Evolutionary conservation across 1,284 basidiomycete genomes (phyloP).

Genomic region (Microbotryum lychnidis-dioicae): DNA sequence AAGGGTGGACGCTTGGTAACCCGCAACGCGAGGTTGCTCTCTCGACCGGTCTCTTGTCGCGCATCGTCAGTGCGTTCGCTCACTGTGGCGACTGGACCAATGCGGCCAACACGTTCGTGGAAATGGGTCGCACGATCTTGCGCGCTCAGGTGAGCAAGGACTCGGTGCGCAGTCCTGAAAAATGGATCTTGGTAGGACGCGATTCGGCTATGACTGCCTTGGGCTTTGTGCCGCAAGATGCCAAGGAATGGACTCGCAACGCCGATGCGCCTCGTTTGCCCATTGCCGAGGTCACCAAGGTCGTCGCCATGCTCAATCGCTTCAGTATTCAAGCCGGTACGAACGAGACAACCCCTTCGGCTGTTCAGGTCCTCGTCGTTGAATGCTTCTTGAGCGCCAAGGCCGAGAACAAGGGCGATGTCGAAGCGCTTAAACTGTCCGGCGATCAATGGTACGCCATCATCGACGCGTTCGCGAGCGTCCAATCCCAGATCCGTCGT

Average conservation of each 20-base stretch:
- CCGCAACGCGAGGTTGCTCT: not conserved
- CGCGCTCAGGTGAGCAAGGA: not conserved
- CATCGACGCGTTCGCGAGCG: constrained; percentile 22
- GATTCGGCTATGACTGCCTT: constrained; percentile 4
- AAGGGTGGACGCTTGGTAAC: constrained; percentile 4
- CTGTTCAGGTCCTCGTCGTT: constrained; percentile 8
- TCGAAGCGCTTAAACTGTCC: not conserved
- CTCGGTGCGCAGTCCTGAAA: too few species aligned
- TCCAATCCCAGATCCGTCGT: not conserved
- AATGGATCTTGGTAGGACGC: too few species aligned
- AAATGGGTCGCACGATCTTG: constrained; percentile 14
- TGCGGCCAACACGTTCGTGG: constrained; percentile 3
- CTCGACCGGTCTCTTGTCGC: constrained; percentile 22
- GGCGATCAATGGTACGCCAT: constrained; percentile 26
- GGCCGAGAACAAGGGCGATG: not conserved
- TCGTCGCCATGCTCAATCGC: constrained; percentile 10
- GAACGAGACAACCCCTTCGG: too few species aligned
- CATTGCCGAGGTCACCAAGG: constrained; percentile 6
- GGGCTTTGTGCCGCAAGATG: constrained; percentile 4
- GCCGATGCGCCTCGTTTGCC: constrained; percentile 1
- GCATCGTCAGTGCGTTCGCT: constrained; percentile 12
- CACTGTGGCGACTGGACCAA: constrained; percentile 7
- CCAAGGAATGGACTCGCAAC: not conserved
- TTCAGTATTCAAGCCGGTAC: constrained; percentile 1
- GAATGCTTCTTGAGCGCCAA: constrained; percentile 15